Evolutionary conservation across 1,284 basidiomycete genomes (phyloP).

Genomic region (Trametes hirsuta): DNA sequence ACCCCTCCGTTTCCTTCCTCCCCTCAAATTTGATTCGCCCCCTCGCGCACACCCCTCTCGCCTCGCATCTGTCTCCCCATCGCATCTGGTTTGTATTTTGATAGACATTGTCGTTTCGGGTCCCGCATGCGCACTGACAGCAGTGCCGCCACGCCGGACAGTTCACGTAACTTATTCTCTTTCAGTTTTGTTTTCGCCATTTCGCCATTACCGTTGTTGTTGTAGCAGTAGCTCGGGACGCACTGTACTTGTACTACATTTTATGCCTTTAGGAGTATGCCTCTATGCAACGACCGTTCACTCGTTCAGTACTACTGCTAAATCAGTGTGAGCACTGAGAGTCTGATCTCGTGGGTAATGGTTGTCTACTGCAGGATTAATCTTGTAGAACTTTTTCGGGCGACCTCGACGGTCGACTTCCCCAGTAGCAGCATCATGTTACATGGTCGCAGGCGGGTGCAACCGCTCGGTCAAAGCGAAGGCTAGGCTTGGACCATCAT

Average conservation of each 20-base stretch:
- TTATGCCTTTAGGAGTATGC: conserved; percentile 1
- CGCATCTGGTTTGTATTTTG: neutral
- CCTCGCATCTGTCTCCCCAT: too few species aligned
- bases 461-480: too few species aligned
- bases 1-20: neutral
- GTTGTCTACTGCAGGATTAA: too few species aligned
- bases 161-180: conserved; percentile 10
- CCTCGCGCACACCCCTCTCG: neutral
- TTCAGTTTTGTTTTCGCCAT: neutral
- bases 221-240: conserved; percentile 2
- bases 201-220: neutral
- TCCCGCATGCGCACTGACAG: neutral
- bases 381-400: too few species aligned
- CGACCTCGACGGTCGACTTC: too few species aligned
- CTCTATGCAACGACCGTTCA: neutral
- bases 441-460: too few species aligned
- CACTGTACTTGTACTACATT: neutral
- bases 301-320: neutral
- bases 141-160: neutral
- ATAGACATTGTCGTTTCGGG: neutral
- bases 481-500: too few species aligned
- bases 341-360: too few species aligned
- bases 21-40: neutral
- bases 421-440: too few species aligned
- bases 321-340: too few species aligned